Evolutionary conservation across 768 basidiomycete genomes (phyloP).

Genomic region (Rhodocollybia butyracea): DNA sequence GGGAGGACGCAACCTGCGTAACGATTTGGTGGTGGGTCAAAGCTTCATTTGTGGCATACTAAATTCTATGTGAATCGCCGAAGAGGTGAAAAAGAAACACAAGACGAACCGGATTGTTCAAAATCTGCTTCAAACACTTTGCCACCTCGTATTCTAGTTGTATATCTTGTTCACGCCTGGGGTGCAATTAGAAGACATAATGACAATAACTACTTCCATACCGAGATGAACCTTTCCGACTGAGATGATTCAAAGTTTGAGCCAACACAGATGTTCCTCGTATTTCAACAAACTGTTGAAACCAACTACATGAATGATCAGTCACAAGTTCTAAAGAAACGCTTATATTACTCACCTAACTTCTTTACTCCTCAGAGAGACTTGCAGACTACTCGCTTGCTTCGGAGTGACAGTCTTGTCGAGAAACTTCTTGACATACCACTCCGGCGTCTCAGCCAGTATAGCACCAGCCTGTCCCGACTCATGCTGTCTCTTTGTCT

Average conservation of each 20-base stretch:
- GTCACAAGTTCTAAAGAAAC: background rate
- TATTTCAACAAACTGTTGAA: slow-evolving; percentile 66
- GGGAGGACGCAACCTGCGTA: slow-evolving; percentile 74
- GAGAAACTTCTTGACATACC: slow-evolving; percentile 90
- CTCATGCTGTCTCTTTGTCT: slow-evolving; percentile 57
- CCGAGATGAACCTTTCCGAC: slow-evolving; percentile 66
- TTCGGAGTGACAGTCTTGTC: slow-evolving; percentile 81
- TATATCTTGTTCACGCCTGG: slow-evolving; percentile 61
- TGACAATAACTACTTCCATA: slow-evolving; percentile 24
- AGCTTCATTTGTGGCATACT: slow-evolving; percentile 72
- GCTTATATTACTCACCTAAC: slow-evolving; percentile 51
- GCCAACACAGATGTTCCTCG: slow-evolving; percentile 86
- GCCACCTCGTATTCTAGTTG: slow-evolving; percentile 82
- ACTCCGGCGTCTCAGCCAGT: slow-evolving; percentile 78
- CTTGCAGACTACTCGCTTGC: slow-evolving; percentile 72
- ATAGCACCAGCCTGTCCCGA: slow-evolving; percentile 50
- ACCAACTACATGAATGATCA: slow-evolving; percentile 57
- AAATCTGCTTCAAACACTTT: slow-evolving; percentile 80
- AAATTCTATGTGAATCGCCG: slow-evolving; percentile 9
- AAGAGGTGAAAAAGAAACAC: slow-evolving; percentile 12
- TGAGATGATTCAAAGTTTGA: slow-evolving; percentile 72
- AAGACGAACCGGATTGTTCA: slow-evolving; percentile 59
- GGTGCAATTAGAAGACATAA: slow-evolving; percentile 10
- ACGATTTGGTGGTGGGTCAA: slow-evolving; percentile 71
- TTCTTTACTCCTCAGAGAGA: slow-evolving; percentile 78